phyloP scores from a whole-genome alignment of 345 rosid genomes.

The Eucalyptus sideroxylon region DNA sequence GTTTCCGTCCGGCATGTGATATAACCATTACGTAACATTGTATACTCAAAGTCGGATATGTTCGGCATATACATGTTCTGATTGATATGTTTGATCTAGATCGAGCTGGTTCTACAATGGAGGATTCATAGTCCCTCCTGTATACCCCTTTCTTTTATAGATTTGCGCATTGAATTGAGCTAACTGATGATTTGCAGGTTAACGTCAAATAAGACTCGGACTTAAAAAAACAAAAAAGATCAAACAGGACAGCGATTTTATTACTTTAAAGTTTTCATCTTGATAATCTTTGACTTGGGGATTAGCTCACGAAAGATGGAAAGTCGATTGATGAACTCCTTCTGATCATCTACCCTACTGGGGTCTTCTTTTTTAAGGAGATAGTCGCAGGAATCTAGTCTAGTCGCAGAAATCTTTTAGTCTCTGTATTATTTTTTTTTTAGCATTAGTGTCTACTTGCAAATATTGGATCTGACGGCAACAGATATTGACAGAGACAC shows the following conservation, averaged over 20 bases:
- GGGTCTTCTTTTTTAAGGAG: too few species aligned
- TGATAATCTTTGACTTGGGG: neutral
- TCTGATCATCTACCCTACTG: neutral
- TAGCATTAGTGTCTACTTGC: neutral
- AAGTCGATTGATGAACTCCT: neutral
- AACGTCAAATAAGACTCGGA: neutral
- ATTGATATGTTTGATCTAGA: neutral
- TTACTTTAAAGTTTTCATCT: neutral
- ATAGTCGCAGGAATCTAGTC: too few species aligned
- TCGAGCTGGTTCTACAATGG: neutral
- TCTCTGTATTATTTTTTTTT: too few species aligned
- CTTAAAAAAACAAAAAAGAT: neutral
- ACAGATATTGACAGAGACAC: neutral
- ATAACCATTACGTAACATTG: neutral
- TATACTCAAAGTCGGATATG: neutral
- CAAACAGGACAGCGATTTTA: neutral
- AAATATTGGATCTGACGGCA: neutral
- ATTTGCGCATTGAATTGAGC: neutral
- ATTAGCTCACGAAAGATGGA: neutral
- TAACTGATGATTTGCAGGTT: neutral
- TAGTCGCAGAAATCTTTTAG: too few species aligned
- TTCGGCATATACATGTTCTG: neutral
- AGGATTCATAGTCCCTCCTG: neutral
- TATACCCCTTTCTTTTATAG: neutral
- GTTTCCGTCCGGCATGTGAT: neutral